Base-by-base conservation (phyloP, 2,329 filamentous ascomycete species). In the Ramichloridium luteum region DNA sequence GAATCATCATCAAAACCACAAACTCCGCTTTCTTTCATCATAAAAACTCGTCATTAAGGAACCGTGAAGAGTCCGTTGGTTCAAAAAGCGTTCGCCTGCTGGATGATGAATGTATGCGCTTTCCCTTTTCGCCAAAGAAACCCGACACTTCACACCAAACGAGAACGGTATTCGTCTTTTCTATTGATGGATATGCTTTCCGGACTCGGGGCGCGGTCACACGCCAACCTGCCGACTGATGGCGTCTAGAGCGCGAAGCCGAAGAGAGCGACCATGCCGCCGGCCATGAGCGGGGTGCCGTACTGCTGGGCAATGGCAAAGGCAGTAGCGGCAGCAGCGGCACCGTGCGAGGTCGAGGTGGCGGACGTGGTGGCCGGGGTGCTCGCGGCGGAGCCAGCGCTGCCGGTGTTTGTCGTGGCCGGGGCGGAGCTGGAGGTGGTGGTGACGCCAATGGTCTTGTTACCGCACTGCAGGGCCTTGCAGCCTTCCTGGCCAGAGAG, bases 161-260 rank as follows among this genome's bases (percentile, higher is more conserved):
- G n/a, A n/a, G n/a, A n/a, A n/a, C n/a, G n/a, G n/a, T n/a, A n/a
- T n/a, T n/a, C n/a, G n/a, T n/a, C n/a, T n/a, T n/a, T n/a, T n/a
- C n/a, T n/a, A n/a, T n/a, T n/a, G n/a, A n/a, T n/a, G n/a, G n/a
- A n/a, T n/a, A n/a, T n/a, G n/a, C n/a, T n/a, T n/a, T n/a, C n/a
- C n/a, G n/a, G n/a, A n/a, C n/a, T n/a, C n/a, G n/a, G n/a, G n/a
- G n/a, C n/a, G n/a, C n/a, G n/a, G n/a, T n/a, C n/a, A n/a, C n/a
- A n/a, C n/a, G n/a, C n/a, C n/a, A n/a, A n/a, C n/a, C n/a, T n/a
- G n/a, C n/a, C n/a, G n/a, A n/a, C n/a, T n/a, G n/a, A n/a, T n/a
- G n/a, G n/a, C n/a, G n/a, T 23, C n/a, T 70, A 78, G 53, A 77
- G 54, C 39, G 71, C 58, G 39, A 75, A 51, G 40, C 70, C 70